Evolutionary conservation across 1,284 basidiomycete genomes (phyloP).

Genomic region (Gomphus bonarii): DNA sequence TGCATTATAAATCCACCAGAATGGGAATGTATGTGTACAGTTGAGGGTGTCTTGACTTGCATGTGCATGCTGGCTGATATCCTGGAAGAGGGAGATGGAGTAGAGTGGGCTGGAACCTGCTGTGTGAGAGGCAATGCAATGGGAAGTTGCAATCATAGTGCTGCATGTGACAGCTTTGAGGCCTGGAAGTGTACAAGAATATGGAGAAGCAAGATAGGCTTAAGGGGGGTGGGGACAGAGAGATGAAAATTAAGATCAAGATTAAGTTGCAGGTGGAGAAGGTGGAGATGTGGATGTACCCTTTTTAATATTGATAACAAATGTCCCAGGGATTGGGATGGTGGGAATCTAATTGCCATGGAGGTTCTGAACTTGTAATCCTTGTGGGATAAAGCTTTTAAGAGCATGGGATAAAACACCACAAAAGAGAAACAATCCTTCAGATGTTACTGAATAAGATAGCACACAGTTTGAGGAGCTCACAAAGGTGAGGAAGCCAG

Average conservation of each 20-base stretch:
- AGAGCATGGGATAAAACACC: slow-evolving; percentile 29
- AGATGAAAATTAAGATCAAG: too few relatives aligned
- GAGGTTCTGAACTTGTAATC: slow-evolving; percentile 62
- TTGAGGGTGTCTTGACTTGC: slow-evolving; percentile 39
- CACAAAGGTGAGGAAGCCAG: slow-evolving; percentile 61
- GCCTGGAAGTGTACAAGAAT: slow-evolving; percentile 16
- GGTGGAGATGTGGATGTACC: slow-evolving; percentile 29
- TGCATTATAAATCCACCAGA: not conserved
- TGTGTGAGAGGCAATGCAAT: slow-evolving; percentile 53
- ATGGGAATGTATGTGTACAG: slow-evolving; percentile 27
- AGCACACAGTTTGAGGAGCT: slow-evolving; percentile 13
- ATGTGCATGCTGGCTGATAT: slow-evolving; percentile 41
- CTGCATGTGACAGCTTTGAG: slow-evolving; percentile 57
- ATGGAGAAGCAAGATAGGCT: not conserved
- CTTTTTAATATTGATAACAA: slow-evolving; percentile 67
- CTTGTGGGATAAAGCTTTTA: slow-evolving; percentile 57
- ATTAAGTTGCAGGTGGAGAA: too few relatives aligned
- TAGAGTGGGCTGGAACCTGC: slow-evolving; percentile 50
- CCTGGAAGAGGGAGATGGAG: slow-evolving; percentile 68
- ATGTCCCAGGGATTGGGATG: slow-evolving; percentile 57
- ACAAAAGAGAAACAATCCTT: not conserved
- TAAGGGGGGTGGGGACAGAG: too few relatives aligned
- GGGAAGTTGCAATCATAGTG: too few relatives aligned
- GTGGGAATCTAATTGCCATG: slow-evolving; percentile 67
- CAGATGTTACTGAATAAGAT: not conserved